phyloP scores from a whole-genome alignment of 768 basidiomycete genomes.

The Panaeolus papilionaceus region DNA sequence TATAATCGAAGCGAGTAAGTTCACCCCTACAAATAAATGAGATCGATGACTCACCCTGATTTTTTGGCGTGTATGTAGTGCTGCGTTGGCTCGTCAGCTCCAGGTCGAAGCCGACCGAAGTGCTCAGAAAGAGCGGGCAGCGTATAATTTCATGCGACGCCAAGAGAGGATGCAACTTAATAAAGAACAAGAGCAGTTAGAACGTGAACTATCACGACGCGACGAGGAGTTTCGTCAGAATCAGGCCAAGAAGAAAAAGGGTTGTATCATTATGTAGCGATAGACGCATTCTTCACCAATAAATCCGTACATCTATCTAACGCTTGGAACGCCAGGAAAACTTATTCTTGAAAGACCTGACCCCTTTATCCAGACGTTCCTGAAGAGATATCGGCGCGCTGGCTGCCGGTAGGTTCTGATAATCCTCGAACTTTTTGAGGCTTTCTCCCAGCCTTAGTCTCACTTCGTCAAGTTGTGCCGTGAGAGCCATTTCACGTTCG shows the following conservation, averaged over 20 bases:
- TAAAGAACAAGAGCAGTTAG: conserved; percentile 28
- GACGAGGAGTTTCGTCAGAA: conserved; percentile 31
- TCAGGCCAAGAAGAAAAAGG: conserved; percentile 48
- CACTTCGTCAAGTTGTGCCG: too few relatives aligned
- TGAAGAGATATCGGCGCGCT: too few relatives aligned
- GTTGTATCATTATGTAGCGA: conserved; percentile 53
- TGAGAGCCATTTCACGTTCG: too few relatives aligned
- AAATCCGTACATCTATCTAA: conserved; percentile 44
- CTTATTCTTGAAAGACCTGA: too few relatives aligned
- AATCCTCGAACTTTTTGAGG: too few relatives aligned
- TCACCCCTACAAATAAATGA: not conserved
- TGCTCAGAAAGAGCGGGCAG: conserved; percentile 45
- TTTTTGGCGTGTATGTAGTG: conserved; percentile 42
- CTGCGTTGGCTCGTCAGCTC: conserved; percentile 72
- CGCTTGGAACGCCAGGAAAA: too few relatives aligned
- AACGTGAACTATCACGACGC: conserved; percentile 18
- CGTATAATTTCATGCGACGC: conserved; percentile 29
- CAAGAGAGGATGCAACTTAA: conserved; percentile 31
- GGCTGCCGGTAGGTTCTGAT: too few relatives aligned
- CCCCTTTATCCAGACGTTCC: too few relatives aligned
- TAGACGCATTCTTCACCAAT: too few relatives aligned
- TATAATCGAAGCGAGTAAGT: conserved; percentile 68
- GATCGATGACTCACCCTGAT: conserved; percentile 17
- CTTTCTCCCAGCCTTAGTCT: too few relatives aligned
- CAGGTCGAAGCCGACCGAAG: conserved; percentile 81